A percentile compares a stretch with the other conserved stretches of the same genome.
These are phyloP conservation scores for Thielaviopsis populi DNA, from an alignment of 2,329 filamentous ascomycete genomes.

Conservation along the genomic window DNA sequence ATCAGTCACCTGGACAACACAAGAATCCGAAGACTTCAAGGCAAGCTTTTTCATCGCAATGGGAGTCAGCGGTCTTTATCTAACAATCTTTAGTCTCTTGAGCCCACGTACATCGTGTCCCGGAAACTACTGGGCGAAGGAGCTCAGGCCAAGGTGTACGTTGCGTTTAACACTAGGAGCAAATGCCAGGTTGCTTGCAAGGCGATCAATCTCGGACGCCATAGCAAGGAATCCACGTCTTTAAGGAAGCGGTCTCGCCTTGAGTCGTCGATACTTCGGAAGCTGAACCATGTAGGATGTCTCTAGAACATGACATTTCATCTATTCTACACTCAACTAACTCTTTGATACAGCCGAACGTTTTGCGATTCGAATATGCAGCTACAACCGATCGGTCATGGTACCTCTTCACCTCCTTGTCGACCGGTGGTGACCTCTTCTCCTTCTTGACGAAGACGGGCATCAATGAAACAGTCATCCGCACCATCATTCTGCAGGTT, in stretches of 20 bases:
- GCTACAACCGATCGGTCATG: constrained; percentile 18
- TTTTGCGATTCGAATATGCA: constrained; percentile 8
- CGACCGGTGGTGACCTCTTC: constrained; percentile 38
- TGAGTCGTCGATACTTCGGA: constrained; percentile 32
- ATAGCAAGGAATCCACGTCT: constrained; percentile 20
- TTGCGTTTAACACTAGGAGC: constrained; percentile 33
- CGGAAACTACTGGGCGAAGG: constrained; percentile 27
- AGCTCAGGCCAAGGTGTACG: constrained; percentile 26
- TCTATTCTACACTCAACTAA: neutral
- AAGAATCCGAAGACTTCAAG: neutral
- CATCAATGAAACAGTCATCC: constrained; percentile 7
- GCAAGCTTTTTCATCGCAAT: neutral
- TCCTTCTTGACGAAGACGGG: constrained; percentile 27
- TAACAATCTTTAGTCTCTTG: constrained; percentile 22
- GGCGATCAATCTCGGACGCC: constrained; percentile 16
- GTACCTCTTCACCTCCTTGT: constrained; percentile 43
- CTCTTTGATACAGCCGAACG: constrained; percentile 9
- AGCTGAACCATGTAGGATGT: constrained; percentile 37
- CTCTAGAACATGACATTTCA: neutral
- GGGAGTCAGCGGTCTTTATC: neutral
- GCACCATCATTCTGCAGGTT: constrained; percentile 33
- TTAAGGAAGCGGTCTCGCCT: constrained; percentile 29
- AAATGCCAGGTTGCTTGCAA: constrained; percentile 55
- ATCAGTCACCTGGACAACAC: neutral
- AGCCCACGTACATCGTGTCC: constrained; percentile 24